phyloP scores from a whole-genome alignment of 805 yeast species.

The Dipodascus geniculatus region DNA sequence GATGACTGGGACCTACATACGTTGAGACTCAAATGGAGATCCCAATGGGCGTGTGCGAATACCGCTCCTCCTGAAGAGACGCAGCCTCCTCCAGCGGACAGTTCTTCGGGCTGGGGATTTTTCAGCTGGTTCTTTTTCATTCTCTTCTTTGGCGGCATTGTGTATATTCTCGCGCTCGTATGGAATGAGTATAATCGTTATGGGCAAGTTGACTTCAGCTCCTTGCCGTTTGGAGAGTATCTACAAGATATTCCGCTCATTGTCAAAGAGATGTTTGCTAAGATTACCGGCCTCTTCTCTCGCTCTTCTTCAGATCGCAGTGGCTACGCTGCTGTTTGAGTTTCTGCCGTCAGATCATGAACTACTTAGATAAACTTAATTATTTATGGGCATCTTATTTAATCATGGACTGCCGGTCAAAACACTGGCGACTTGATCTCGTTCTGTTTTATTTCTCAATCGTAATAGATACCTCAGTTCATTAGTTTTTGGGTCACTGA shows the following conservation, averaged over 20 bases:
- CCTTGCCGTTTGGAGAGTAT: slow-evolving; percentile 26
- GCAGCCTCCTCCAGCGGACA: slow-evolving; percentile 15
- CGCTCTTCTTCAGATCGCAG: slow-evolving; percentile 44
- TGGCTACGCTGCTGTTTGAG: slow-evolving; percentile 84
- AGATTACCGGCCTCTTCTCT: slow-evolving; percentile 58
- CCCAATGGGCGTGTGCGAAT: slow-evolving; percentile 15
- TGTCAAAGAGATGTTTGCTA: slow-evolving; percentile 59
- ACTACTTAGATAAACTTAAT: neutral
- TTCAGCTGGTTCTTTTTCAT: slow-evolving; percentile 73
- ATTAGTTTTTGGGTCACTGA: neutral
- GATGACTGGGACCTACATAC: slow-evolving; percentile 14
- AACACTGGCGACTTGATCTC: neutral
- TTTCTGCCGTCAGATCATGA: too few species aligned
- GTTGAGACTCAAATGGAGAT: slow-evolving; percentile 12
- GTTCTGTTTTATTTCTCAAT: neutral
- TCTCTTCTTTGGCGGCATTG: slow-evolving; percentile 56
- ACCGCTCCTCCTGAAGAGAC: slow-evolving; percentile 14
- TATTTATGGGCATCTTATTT: slow-evolving; percentile 3
- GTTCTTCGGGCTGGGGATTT: slow-evolving; percentile 61
- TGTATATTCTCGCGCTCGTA: slow-evolving; percentile 61
- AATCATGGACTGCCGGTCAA: neutral
- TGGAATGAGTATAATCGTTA: slow-evolving; percentile 67
- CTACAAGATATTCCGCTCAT: slow-evolving; percentile 64
- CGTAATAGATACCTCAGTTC: neutral
- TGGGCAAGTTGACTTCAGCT: slow-evolving; percentile 42